Percentiles rank a stretch among this genome's conserved stretches.
These are phyloP conservation scores for Diutina rugosa DNA, from an alignment of 1,139 yeast species.

Conservation along the genomic window DNA sequence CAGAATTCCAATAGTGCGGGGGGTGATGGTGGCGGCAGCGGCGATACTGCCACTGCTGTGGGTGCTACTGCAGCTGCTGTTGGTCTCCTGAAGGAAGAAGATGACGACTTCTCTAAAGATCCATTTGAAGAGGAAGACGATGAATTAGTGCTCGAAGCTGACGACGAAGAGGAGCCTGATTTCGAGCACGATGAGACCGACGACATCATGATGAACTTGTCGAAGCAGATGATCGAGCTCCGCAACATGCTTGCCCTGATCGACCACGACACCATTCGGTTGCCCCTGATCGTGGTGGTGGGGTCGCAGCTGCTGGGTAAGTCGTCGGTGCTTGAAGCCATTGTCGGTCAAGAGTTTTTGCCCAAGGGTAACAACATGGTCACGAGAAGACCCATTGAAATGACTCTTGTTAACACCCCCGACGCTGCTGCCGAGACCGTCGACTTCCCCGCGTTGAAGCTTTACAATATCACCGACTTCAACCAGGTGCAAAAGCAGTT, in stretches of 20 bases:
- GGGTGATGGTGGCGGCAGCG: slow-evolving; percentile 17
- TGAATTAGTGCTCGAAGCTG: slow-evolving; percentile 18
- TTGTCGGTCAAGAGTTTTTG: slow-evolving; percentile 87
- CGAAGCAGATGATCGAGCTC: slow-evolving; percentile 94
- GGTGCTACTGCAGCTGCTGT: slow-evolving; percentile 38
- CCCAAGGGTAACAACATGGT: slow-evolving; percentile 97
- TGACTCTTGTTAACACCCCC: slow-evolving; percentile 82
- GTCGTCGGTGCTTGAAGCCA: slow-evolving; percentile 84
- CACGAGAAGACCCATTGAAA: slow-evolving; percentile 87
- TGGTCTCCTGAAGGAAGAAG: slow-evolving; percentile 24
- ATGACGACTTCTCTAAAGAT: slow-evolving; percentile 8
- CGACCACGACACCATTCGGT: slow-evolving; percentile 63
- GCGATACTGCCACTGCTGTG: slow-evolving; percentile 25
- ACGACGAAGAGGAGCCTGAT: slow-evolving; percentile 27
- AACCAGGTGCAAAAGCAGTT: slow-evolving; percentile 75
- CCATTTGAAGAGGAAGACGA: slow-evolving; percentile 14
- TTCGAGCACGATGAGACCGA: slow-evolving; percentile 40
- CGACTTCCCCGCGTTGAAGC: slow-evolving; percentile 83
- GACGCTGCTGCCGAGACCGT: slow-evolving; percentile 76
- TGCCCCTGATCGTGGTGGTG: slow-evolving; percentile 92
- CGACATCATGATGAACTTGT: slow-evolving; percentile 71
- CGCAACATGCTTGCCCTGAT: slow-evolving; percentile 65
- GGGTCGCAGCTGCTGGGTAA: slow-evolving; percentile 98
- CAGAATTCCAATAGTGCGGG: slow-evolving; percentile 13
- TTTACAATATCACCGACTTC: slow-evolving; percentile 76